Conservation (phyloP, 2,329 filamentous ascomycete genomes). For the Fusarium bulbicola region DNA sequence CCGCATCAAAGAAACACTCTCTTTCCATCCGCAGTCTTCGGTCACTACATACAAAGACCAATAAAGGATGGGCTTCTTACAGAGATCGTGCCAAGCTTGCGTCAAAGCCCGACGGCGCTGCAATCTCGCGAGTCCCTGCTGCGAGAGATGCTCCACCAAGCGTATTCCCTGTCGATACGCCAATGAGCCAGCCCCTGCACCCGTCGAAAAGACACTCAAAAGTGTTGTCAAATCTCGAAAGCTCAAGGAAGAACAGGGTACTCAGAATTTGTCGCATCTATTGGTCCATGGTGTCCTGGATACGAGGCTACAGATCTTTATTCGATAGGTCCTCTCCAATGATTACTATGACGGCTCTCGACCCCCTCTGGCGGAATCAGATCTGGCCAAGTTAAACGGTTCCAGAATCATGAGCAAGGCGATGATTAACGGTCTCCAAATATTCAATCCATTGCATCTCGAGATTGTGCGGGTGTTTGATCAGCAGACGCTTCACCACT, state of each 20-base stretch:
- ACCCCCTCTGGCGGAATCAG: neutral
- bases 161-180: conserved; percentile 1
- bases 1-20: neutral
- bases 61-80: too few species aligned
- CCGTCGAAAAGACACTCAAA: neutral
- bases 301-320: neutral
- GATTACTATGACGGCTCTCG: neutral
- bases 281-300: neutral
- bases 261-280: accelerated
- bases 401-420: accelerated
- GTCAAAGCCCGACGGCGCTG: conserved; percentile 1
- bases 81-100: conserved; percentile 1
- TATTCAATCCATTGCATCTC: neutral
- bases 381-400: accelerated
- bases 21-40: too few species aligned
- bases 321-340: neutral
- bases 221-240: accelerated
- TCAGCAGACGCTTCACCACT: neutral
- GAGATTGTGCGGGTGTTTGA: neutral
- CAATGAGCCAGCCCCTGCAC: conserved; percentile 5
- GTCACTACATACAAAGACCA: accelerated
- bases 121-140: conserved; percentile 1
- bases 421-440: neutral
- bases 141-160: conserved; percentile 4
- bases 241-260: accelerated